Percentiles rank a stretch among this genome's conserved stretches.
These are phyloP conservation scores for Yamadazyma blattariae DNA, from an alignment of 1,139 yeast genomes.

Conservation along the genomic window DNA sequence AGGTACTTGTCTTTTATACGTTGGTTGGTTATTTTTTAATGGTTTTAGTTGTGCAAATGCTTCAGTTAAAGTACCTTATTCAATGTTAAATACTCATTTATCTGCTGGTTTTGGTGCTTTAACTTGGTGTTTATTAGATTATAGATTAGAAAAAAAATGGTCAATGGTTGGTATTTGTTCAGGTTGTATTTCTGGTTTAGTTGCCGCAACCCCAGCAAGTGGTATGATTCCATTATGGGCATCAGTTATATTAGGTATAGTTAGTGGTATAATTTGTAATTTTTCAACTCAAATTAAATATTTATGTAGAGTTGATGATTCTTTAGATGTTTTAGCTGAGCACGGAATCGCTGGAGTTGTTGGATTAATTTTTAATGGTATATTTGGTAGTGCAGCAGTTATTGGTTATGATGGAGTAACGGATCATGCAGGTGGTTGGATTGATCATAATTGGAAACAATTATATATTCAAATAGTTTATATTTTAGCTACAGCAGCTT, in stretches of 20 bases:
- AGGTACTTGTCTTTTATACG: constrained; percentile 62
- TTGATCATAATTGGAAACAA: constrained; percentile 87
- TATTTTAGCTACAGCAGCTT: constrained; percentile 70
- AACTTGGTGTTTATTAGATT: constrained; percentile 90
- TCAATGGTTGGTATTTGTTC: constrained; percentile 94
- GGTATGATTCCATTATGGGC: constrained; percentile 93
- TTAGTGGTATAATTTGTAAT: constrained; percentile 83
- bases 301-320: constrained; percentile 79
- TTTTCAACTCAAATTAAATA: constrained; percentile 87
- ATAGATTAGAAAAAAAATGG: constrained; percentile 84
- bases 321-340: constrained; percentile 94
- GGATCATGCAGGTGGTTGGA: constrained; percentile 88
- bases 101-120: constrained; percentile 90
- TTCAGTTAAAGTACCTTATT: constrained; percentile 67
- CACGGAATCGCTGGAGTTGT: constrained; percentile 96
- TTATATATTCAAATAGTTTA: constrained; percentile 87
- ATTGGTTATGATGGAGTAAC: constrained; percentile 86
- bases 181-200: constrained; percentile 91
- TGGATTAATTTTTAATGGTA: constrained; percentile 82
- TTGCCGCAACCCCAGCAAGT: constrained; percentile 94
- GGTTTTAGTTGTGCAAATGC: constrained; percentile 75
- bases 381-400: constrained; percentile 84
- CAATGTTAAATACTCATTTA: constrained; percentile 88
- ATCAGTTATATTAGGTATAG: constrained; percentile 78
- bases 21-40: constrained; percentile 90